A percentile compares a stretch with the other conserved stretches of the same genome.
Evolutionary conservation across 2,329 filamentous ascomycete genomes (phyloP).

Genomic region (Clarireedia hainanense): DNA sequence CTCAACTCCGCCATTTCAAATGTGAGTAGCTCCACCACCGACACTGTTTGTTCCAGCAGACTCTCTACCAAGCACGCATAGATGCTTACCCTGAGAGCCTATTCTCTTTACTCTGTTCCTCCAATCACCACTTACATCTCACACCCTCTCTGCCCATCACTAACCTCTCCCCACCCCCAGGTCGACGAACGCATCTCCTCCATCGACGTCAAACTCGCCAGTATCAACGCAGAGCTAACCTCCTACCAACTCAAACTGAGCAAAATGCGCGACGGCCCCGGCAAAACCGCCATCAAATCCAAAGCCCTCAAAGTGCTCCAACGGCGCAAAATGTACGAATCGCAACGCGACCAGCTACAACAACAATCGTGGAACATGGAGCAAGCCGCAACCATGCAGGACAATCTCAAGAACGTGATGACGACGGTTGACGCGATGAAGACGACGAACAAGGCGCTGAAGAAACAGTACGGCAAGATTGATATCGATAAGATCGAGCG

Average conservation of each 20-base stretch:
- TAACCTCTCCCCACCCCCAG: slow-evolving; percentile 34
- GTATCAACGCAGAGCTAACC: slow-evolving; percentile 81
- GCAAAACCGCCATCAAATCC: slow-evolving; percentile 85
- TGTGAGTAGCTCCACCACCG: slow-evolving; percentile 38
- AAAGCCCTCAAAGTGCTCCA: slow-evolving; percentile 93
- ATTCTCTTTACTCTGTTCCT: slow-evolving; percentile 55
- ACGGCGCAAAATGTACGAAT: slow-evolving; percentile 89
- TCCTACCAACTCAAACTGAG: slow-evolving; percentile 80
- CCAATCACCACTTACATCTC: slow-evolving; percentile 62
- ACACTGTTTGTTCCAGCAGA: slow-evolving; percentile 7
- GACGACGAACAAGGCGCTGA: slow-evolving; percentile 86
- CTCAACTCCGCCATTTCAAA: slow-evolving; percentile 76
- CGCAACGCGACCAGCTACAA: slow-evolving; percentile 87
- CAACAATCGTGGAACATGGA: slow-evolving; percentile 99
- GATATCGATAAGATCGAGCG: slow-evolving; percentile 96
- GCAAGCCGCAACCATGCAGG: slow-evolving; percentile 95
- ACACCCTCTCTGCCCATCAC: slow-evolving; percentile 35
- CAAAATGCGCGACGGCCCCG: slow-evolving; percentile 93
- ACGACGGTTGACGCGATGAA: slow-evolving; percentile 97
- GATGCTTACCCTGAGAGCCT: too few species aligned
- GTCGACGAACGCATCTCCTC: slow-evolving; percentile 74
- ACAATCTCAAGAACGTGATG: slow-evolving; percentile 98
- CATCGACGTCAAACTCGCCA: slow-evolving; percentile 90
- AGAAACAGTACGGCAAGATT: slow-evolving; percentile 93
- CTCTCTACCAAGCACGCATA: too few species aligned